Conservation (phyloP, 73 alveolate species). For the Paramecium biaurelia region DNA sequence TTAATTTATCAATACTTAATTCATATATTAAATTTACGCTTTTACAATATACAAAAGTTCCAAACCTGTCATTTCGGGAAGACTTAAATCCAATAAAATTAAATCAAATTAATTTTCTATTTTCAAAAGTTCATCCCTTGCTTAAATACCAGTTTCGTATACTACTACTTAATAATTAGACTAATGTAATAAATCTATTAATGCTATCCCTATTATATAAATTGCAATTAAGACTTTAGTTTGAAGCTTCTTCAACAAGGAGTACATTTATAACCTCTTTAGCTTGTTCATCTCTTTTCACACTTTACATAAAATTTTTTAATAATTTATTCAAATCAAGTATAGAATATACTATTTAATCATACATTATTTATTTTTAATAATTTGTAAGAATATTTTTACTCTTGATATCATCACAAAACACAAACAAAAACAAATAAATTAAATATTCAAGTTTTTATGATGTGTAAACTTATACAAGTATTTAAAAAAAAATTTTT, state of each 20-base stretch:
- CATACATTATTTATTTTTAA: not conserved
- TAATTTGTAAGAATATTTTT: not conserved
- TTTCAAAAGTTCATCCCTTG: conserved; percentile 71
- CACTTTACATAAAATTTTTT: not conserved
- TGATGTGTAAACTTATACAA: not conserved
- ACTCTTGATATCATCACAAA: not conserved
- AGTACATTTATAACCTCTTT: conserved; percentile 60
- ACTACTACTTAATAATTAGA: conserved; percentile 75
- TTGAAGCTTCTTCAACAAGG: conserved; percentile 87
- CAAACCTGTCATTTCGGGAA: conserved; percentile 91
- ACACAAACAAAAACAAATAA: not conserved
- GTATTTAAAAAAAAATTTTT: not conserved
- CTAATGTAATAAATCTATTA: conserved; percentile 75
- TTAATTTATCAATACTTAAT: conserved; percentile 52
- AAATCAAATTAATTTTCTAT: conserved; percentile 73
- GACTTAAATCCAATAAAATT: conserved; percentile 77
- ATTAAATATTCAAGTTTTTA: not conserved
- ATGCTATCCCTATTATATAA: conserved; percentile 65
- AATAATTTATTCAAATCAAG: not conserved
- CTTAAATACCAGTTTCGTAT: conserved; percentile 77
- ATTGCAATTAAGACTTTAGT: conserved; percentile 62
- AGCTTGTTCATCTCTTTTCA: not conserved
- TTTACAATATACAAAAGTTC: conserved; percentile 77
- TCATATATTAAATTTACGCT: conserved; percentile 44
- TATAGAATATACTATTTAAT: not conserved